phyloP scores from a whole-genome alignment of 2,329 filamentous ascomycete species.

The Cladosporium oxysporum region DNA sequence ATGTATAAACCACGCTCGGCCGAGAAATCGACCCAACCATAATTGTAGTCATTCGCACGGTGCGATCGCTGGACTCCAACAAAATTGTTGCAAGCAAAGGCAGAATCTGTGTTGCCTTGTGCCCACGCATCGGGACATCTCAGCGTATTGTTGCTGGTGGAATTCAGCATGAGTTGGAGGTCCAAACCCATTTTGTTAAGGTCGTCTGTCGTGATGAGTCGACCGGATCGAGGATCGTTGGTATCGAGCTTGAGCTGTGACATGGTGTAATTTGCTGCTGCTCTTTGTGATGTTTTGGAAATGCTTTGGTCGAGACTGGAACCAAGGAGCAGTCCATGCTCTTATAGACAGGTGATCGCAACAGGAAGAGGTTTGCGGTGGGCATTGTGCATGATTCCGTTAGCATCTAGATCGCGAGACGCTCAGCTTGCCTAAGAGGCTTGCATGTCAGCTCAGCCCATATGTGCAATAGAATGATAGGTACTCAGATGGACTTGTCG shows the following conservation, averaged over 20 bases:
- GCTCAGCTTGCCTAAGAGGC: not conserved
- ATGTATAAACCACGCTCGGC: not conserved
- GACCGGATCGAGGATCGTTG: not conserved
- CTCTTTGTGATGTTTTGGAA: not conserved
- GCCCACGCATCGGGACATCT: not conserved
- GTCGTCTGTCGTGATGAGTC: not conserved
- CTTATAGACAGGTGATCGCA: not conserved
- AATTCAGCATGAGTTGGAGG: not conserved
- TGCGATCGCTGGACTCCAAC: not conserved
- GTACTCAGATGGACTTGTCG: not conserved
- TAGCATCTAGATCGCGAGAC: not conserved
- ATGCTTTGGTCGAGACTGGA: not conserved
- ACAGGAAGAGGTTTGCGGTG: not conserved
- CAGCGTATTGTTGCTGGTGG: not conserved
- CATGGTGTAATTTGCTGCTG: not conserved
- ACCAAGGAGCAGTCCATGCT: not conserved
- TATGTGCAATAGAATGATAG: not conserved
- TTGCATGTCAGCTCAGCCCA: not conserved
- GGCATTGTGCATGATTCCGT: not conserved
- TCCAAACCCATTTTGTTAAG: not conserved
- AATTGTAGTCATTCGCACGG: not conserved
- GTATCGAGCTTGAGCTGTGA: not conserved
- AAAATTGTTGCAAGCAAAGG: not conserved
- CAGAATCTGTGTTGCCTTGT: not conserved
- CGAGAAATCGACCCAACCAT: not conserved